Conservation (phyloP, 192 early-diverging fungal genomes). For the Coemansia javaensis region DNA sequence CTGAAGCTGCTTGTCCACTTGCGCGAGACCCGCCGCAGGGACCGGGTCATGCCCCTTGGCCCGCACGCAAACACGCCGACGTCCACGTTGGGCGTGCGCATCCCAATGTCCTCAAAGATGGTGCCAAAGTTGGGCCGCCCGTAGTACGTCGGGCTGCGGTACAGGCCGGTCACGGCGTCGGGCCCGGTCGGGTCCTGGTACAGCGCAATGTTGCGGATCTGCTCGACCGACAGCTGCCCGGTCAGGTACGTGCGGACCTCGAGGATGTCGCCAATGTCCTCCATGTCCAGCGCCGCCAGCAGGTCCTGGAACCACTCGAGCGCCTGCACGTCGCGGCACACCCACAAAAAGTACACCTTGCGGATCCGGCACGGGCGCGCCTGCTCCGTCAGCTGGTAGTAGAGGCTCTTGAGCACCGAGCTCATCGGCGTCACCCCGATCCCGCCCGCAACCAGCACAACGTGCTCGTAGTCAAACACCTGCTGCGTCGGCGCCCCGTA, state of each 20-base stretch:
- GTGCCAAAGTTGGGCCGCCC: constrained; percentile 74
- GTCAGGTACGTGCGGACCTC: constrained; percentile 67
- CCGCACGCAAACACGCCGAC: constrained; percentile 85
- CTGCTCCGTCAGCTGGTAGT: constrained; percentile 44
- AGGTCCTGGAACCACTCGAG: constrained; percentile 68
- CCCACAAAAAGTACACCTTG: constrained; percentile 64
- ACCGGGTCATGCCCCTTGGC: constrained; percentile 54
- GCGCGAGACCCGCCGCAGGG: constrained; percentile 26
- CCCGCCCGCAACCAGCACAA: constrained; percentile 59
- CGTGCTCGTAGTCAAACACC: constrained; percentile 62
- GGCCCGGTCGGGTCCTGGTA: constrained; percentile 51
- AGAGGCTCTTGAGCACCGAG: constrained; percentile 63
- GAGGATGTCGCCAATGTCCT: constrained; percentile 54
- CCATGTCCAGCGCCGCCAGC: constrained; percentile 55
- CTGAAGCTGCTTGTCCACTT: constrained; percentile 42
- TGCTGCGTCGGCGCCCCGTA: constrained; percentile 75
- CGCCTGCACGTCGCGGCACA: constrained; percentile 58
- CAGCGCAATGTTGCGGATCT: constrained; percentile 59
- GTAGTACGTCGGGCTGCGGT: constrained; percentile 62
- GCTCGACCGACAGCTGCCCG: constrained; percentile 51
- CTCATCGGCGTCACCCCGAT: constrained; percentile 77
- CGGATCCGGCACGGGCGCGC: constrained; percentile 2
- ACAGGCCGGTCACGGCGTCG: constrained; percentile 70
- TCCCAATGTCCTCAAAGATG: constrained; percentile 61
- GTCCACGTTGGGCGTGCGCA: constrained; percentile 49